phyloP scores from a whole-genome alignment of 73 alveolate species.

The Tetrahymena borealis region DNA sequence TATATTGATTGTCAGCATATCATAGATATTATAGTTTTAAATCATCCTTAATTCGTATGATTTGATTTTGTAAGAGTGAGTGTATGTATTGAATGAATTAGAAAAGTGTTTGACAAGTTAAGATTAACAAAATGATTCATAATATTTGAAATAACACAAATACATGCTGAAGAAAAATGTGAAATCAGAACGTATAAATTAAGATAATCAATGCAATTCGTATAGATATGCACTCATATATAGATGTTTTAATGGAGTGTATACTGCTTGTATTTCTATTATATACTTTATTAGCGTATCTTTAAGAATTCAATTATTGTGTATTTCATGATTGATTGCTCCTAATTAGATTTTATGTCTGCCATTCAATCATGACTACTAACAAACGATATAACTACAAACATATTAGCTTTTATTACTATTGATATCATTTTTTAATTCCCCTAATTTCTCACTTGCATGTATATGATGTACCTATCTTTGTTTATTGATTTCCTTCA shows the following conservation, averaged over 20 bases:
- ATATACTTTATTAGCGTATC: not conserved
- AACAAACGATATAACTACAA: not conserved
- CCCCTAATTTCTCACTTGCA: not conserved
- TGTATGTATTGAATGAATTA: not conserved
- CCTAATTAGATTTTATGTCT: not conserved
- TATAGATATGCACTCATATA: not conserved
- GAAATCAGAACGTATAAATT: not conserved
- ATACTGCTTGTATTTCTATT: not conserved
- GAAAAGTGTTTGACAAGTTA: not conserved
- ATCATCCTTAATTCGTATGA: not conserved
- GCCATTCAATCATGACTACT: not conserved
- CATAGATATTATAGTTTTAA: not conserved
- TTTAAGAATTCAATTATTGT: not conserved
- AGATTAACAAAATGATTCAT: not conserved
- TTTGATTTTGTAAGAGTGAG: not conserved
- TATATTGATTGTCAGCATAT: not conserved
- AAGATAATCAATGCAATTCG: not conserved
- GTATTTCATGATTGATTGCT: not conserved
- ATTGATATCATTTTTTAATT: not conserved
- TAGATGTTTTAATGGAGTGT: not conserved
- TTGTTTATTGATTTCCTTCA: not conserved
- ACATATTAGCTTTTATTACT: not conserved
- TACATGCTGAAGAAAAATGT: not conserved
- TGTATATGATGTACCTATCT: not conserved
- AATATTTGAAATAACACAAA: not conserved